Base-by-base conservation (phyloP, 2,329 filamentous ascomycete species). In the Diaporthe citriasiana region DNA sequence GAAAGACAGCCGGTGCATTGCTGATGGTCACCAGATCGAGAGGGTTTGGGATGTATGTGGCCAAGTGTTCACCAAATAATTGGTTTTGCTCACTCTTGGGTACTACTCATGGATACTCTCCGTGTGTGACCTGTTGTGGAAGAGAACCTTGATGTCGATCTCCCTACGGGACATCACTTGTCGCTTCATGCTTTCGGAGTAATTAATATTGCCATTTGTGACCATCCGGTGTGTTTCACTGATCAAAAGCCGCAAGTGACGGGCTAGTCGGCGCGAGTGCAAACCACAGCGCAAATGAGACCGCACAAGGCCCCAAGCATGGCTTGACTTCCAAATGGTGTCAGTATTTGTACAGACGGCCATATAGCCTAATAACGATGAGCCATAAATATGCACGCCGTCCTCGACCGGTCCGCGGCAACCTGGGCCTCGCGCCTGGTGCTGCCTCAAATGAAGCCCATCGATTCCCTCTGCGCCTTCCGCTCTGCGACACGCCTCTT, bases 401-500 rank as follows among this genome's bases (percentile, higher is more conserved):
- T 19, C 63, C 47, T 10, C 33, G 33, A 35, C 13, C 6, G 45
- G 47, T 4, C 8, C 5, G 17, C 38, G 7, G 9, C 47, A 19
- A 17, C 9, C 56, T 51, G 19, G 56, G 25, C 19, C 30, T 19
- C 22, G 30, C 56, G 8, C 27, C 30, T 25, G 1, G 10, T 45
- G 42, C 47, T 22, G 25, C 38, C 38, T 70, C 47, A 75, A 8
- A n/a, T 30, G 65, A 75, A 70, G 50, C 66, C 72, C 70, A 73
- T 76, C 69, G 77, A 78, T 79, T 85, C 86, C 77, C 82, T 87
- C 81, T 76, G 83, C 81, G 94, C 94, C 83, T 92, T 94, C 78
- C 94, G 92, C 85, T 95, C 94, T 47, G 92, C 92, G 69, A 93
- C 91, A 77, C 93, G 90, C 85, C 91, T 93, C 92, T 97, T 98